A percentile compares a stretch with the other conserved stretches of the same genome.
phyloP scores from a whole-genome alignment of 495 filamentous ascomycete species.

The Podospora pseudoanserina region DNA sequence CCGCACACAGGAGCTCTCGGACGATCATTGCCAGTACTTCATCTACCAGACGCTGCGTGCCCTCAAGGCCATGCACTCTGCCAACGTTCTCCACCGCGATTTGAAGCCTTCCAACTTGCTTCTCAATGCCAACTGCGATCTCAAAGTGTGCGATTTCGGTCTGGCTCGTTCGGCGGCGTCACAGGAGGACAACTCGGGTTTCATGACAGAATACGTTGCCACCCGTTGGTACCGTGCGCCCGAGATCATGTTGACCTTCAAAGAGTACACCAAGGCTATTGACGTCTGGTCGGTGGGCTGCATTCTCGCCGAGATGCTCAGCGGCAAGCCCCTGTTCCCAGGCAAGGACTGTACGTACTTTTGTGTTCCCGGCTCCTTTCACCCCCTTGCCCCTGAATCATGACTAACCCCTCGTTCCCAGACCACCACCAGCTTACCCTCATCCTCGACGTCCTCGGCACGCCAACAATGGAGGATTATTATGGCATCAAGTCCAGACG shows the following conservation, averaged over 20 bases:
- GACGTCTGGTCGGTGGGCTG: slow-evolving; percentile 99
- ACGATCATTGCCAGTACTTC: slow-evolving; percentile 99
- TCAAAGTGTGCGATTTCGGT: slow-evolving; percentile 99
- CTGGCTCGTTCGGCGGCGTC: slow-evolving; percentile 88
- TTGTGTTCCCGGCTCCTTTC: neutral
- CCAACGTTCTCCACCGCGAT: slow-evolving; percentile 96
- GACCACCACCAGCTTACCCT: slow-evolving; percentile 98
- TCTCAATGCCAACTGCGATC: slow-evolving; percentile 97
- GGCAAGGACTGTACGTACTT: slow-evolving; percentile 89
- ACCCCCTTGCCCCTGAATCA: neutral
- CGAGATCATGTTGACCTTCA: slow-evolving; percentile 99
- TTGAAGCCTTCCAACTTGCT: slow-evolving; percentile 96
- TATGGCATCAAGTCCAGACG: slow-evolving; percentile 99
- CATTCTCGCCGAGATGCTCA: slow-evolving; percentile 99
- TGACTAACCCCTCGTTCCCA: slow-evolving; percentile 35
- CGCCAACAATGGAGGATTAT: slow-evolving; percentile 99
- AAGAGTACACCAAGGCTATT: slow-evolving; percentile 99
- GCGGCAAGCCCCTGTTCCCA: slow-evolving; percentile 96
- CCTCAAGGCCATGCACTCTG: slow-evolving; percentile 98
- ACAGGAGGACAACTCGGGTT: slow-evolving; percentile 97
- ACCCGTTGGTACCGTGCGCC: slow-evolving; percentile 99
- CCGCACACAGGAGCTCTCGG: slow-evolving; percentile 95
- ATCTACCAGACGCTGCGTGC: slow-evolving; percentile 99
- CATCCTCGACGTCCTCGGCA: slow-evolving; percentile 96
- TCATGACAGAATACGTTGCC: slow-evolving; percentile 99